A percentile compares a stretch with the other conserved stretches of the same genome.
Conservation (phyloP, 345 rosid species). For the Lumnitzera racemosa region DNA sequence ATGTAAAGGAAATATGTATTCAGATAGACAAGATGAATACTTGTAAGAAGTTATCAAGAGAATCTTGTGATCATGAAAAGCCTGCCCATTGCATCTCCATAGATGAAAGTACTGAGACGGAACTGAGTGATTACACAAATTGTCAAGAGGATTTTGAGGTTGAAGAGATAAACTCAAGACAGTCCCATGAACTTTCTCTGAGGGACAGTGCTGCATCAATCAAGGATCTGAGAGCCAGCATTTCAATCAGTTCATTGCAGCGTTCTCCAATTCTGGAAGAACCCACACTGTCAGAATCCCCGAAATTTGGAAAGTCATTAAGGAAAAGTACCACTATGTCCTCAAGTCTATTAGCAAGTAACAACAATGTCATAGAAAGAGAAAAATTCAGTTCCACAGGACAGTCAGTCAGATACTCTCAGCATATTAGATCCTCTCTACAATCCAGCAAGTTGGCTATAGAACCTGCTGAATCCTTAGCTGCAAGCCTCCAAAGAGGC, state of each 20-base stretch:
- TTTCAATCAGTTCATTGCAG: conserved; percentile 47
- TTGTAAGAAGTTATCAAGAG: conserved; percentile 32
- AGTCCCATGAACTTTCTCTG: conserved; percentile 23
- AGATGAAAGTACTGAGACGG: conserved; percentile 61
- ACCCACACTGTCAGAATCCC: conserved; percentile 81
- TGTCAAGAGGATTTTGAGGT: conserved; percentile 39
- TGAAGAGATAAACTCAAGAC: conserved; percentile 37
- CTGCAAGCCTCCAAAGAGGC: conserved; percentile 92
- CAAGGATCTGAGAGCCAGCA: conserved; percentile 31
- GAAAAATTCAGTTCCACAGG: conserved; percentile 20
- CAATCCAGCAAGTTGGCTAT: conserved; percentile 60
- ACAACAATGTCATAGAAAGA: conserved; percentile 38
- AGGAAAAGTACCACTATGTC: conserved; percentile 59
- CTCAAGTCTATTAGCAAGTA: conserved; percentile 43
- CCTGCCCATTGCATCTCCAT: conserved; percentile 48
- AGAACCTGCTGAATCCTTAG: conserved; percentile 75
- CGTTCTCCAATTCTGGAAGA: conserved; percentile 62
- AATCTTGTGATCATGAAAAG: conserved; percentile 36
- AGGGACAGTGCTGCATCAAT: conserved; percentile 20
- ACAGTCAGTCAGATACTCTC: conserved; percentile 38
- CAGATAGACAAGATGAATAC: conserved; percentile 58
- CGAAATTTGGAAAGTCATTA: conserved; percentile 57
- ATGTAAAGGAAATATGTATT: conserved; percentile 58
- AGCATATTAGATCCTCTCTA: conserved; percentile 60
- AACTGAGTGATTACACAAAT: conserved; percentile 46